Evolutionary conservation across 257 asterid genomes (phyloP).

Genomic region (Orobanche coerulescens): DNA sequence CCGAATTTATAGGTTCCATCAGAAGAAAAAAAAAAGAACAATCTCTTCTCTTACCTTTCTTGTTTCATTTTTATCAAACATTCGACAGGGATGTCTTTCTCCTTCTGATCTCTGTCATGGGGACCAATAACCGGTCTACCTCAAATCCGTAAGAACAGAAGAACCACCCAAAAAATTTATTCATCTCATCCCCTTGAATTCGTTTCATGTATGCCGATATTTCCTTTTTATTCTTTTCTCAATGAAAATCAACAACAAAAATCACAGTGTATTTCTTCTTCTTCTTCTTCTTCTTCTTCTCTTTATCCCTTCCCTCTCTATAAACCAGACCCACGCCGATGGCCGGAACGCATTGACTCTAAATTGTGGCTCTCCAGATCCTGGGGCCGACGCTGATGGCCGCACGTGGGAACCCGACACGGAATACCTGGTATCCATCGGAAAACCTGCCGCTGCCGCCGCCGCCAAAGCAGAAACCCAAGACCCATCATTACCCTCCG

Average conservation of each 20-base stretch:
- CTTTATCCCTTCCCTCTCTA: conserved; percentile 6
- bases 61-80: no score
- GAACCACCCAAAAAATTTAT: neutral
- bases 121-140: conserved; percentile 29
- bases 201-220: conserved; percentile 48
- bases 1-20: conserved; percentile 10
- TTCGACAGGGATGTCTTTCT: no score
- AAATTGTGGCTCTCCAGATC: conserved; percentile 40
- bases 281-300: conserved; percentile 9
- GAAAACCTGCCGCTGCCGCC: conserved; percentile 30
- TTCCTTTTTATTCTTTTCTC: conserved; percentile 1
- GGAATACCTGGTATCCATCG: conserved; percentile 29
- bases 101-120: conserved; percentile 30
- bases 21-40: no score
- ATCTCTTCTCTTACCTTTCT: no score
- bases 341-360: conserved; percentile 29
- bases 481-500: conserved; percentile 52
- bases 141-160: conserved; percentile 16
- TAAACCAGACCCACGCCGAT: neutral
- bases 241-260: conserved; percentile 35
- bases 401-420: conserved; percentile 52
- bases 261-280: no score
- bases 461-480: conserved; percentile 32
- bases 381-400: conserved; percentile 42
- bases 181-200: no score